Percentiles rank a stretch among this genome's conserved stretches.
Evolutionary conservation across 129 eudicot genomes (phyloP).

Genomic region (Pulicaria dysenterica): DNA sequence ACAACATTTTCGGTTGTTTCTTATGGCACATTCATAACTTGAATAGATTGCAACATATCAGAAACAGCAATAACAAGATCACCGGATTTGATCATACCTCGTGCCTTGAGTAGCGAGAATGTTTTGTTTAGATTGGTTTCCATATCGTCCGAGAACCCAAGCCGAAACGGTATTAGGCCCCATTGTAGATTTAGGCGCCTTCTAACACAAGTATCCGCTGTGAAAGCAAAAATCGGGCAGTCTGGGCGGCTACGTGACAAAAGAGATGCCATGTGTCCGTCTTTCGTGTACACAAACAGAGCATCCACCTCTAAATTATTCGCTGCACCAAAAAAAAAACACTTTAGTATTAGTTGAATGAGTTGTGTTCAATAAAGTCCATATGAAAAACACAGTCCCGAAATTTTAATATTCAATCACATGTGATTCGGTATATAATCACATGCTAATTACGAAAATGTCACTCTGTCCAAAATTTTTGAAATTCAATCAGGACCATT

Average conservation of each 20-base stretch:
- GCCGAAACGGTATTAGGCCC: constrained; percentile 89
- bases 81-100: constrained; percentile 94
- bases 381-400: too few relatives aligned
- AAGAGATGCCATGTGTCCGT: constrained; percentile 91
- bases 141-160: constrained; percentile 84
- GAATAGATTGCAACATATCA: constrained; percentile 93
- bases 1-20: constrained; percentile 5
- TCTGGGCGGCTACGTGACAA: constrained; percentile 91
- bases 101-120: constrained; percentile 77
- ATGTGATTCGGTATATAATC: too few relatives aligned
- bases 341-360: background rate
- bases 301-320: constrained; percentile 90
- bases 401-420: too few relatives aligned
- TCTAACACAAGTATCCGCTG: constrained; percentile 68
- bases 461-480: too few relatives aligned
- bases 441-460: too few relatives aligned
- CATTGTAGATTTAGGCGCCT: constrained; percentile 86
- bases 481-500: too few relatives aligned
- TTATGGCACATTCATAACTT: constrained; percentile 87
- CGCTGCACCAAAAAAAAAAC: constrained; percentile 50
- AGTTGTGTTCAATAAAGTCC: too few relatives aligned
- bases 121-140: constrained; percentile 90
- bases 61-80: constrained; percentile 88
- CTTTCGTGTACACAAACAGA: constrained; percentile 78
- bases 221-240: constrained; percentile 92